phyloP scores from a whole-genome alignment of 2,329 filamentous ascomycete species.

The Colletotrichum sidae region DNA sequence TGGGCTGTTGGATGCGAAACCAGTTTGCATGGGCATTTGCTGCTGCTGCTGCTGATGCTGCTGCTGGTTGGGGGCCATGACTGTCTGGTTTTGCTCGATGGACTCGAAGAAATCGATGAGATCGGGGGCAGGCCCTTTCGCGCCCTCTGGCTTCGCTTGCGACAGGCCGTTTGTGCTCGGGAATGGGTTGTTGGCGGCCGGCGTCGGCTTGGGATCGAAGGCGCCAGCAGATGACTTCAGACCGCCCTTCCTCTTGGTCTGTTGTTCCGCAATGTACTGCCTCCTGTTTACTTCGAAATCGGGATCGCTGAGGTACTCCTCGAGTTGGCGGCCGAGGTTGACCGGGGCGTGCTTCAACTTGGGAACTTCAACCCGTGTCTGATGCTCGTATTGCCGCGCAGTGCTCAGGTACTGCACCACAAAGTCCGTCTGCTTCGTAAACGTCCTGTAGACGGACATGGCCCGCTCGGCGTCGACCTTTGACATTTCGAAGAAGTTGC shows the following conservation, averaged over 20 bases:
- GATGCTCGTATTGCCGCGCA: constrained; percentile 90
- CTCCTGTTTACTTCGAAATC: constrained; percentile 95
- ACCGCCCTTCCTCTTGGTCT: constrained; percentile 70
- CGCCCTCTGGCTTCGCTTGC: constrained; percentile 56
- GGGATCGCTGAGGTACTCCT: constrained; percentile 93
- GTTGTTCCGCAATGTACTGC: constrained; percentile 90
- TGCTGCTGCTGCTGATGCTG: constrained; percentile 47
- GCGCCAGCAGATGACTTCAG: constrained; percentile 42
- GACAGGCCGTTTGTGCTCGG: constrained; percentile 50
- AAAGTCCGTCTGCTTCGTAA: constrained; percentile 90
- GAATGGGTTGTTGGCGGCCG: constrained; percentile 57
- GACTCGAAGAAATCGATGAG: constrained; percentile 96
- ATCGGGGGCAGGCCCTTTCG: constrained; percentile 78
- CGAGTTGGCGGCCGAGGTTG: constrained; percentile 86
- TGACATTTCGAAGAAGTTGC: constrained; percentile 99
- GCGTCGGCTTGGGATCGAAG: constrained; percentile 51
- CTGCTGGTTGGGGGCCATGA: constrained; percentile 63
- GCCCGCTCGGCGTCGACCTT: constrained; percentile 92
- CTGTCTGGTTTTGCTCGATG: constrained; percentile 88
- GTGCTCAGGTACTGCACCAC: constrained; percentile 91
- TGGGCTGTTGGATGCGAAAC: constrained; percentile 44
- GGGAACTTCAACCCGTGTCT: constrained; percentile 92
- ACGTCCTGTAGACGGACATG: constrained; percentile 90
- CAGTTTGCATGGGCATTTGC: constrained; percentile 42
- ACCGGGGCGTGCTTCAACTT: constrained; percentile 98